Conservation (phyloP, 2,329 filamentous ascomycete species). For the Chrysoporthe puriensis region DNA sequence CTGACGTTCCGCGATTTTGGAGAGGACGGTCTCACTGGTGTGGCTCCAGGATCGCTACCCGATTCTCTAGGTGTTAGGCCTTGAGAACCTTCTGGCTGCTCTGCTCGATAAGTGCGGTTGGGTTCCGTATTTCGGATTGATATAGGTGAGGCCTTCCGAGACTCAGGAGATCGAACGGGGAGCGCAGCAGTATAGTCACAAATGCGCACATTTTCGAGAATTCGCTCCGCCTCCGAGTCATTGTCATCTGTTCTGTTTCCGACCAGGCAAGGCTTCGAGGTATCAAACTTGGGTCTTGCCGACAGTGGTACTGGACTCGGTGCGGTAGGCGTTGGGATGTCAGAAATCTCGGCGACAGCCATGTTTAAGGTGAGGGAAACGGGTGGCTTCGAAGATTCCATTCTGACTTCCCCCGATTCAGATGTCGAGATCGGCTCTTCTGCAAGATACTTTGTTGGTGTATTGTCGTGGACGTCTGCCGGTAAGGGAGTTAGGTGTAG, state of each 20-base stretch:
- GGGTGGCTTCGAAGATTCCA: background rate
- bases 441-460: background rate
- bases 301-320: slow-evolving; percentile 40
- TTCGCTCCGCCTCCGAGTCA: background rate
- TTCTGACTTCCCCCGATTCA: background rate
- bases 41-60: background rate
- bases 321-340: slow-evolving; percentile 39
- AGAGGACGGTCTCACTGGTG: slow-evolving; percentile 15
- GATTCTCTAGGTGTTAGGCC: background rate
- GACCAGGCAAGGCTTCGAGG: slow-evolving; percentile 26
- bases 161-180: background rate
- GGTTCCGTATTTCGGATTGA: background rate
- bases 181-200: background rate
- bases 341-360: slow-evolving; percentile 13
- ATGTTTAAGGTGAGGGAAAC: background rate
- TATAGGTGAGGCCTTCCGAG: background rate
- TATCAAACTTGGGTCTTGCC: slow-evolving; percentile 37
- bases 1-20: slow-evolving; percentile 25
- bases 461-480: background rate
- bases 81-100: background rate
- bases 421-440: background rate
- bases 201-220: background rate
- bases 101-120: background rate
- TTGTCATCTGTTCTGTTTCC: slow-evolving; percentile 20
- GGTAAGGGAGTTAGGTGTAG: slow-evolving; percentile 1